Conservation (phyloP, 495 filamentous ascomycete genomes). For the Pseudevernia furfuracea region DNA sequence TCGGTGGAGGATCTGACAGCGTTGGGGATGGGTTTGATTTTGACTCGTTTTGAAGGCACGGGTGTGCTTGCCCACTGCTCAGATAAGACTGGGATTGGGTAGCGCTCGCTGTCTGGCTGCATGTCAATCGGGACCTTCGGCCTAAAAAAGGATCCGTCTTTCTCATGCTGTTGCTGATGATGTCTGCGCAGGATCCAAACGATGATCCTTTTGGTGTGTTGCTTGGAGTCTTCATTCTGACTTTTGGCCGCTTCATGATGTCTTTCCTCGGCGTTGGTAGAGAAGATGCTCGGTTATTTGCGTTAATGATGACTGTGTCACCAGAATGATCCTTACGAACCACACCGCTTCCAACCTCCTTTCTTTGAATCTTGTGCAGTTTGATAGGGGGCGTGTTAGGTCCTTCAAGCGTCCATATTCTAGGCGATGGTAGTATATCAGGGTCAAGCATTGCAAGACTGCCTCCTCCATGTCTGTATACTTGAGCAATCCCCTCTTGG, state of each 20-base stretch:
- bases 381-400: constrained; percentile 16
- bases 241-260: constrained; percentile 12
- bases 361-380: constrained; percentile 17
- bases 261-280: constrained; percentile 5
- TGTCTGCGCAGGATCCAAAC: constrained; percentile 6
- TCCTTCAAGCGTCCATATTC: constrained; percentile 30
- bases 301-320: constrained; percentile 12
- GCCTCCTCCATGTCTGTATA: constrained; percentile 28
- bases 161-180: not conserved
- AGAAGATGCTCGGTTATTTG: constrained; percentile 4
- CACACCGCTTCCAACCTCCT: constrained; percentile 10
- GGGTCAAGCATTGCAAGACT: constrained; percentile 30
- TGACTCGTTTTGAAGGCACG: constrained; percentile 2
- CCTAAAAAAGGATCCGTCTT: constrained; percentile 16
- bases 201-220: constrained; percentile 16
- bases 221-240: constrained; percentile 19
- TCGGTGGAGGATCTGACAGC: constrained; percentile 14
- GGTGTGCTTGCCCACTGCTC: not conserved
- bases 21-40: not conserved
- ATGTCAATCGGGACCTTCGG: not conserved
- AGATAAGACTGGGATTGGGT: constrained; percentile 14
- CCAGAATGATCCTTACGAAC: not conserved
- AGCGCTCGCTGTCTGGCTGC: constrained; percentile 16
- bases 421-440: constrained; percentile 32
- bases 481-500: constrained; percentile 35